These are phyloP conservation scores for Arctostaphylos glauca DNA, from an alignment of 148 eudicot species.

Conservation along the genomic window DNA sequence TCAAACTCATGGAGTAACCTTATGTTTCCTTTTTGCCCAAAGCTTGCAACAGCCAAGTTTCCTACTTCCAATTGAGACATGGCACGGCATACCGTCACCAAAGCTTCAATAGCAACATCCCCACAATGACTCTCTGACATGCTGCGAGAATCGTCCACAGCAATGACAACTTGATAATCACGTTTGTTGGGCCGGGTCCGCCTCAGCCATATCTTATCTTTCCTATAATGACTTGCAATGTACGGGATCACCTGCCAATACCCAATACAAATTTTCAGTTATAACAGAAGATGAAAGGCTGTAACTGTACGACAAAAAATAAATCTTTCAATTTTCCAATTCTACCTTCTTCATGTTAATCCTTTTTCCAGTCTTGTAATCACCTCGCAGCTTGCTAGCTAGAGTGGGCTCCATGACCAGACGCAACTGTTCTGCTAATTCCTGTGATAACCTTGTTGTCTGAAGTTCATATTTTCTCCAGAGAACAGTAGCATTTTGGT, in stretches of 20 bases:
- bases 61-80: slow-evolving; percentile 97
- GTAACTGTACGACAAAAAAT: not conserved
- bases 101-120: slow-evolving; percentile 87
- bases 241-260: slow-evolving; percentile 73
- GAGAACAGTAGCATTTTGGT: slow-evolving; percentile 49
- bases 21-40: slow-evolving; percentile 79
- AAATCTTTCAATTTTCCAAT: not conserved
- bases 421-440: slow-evolving; percentile 94
- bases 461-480: slow-evolving; percentile 82
- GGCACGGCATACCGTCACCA: slow-evolving; percentile 96
- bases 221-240: slow-evolving; percentile 90
- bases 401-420: slow-evolving; percentile 94
- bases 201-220: slow-evolving; percentile 97
- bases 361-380: slow-evolving; percentile 96
- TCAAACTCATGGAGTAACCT: slow-evolving; percentile 84
- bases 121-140: slow-evolving; percentile 91
- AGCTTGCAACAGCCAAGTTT: slow-evolving; percentile 88
- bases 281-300: not conserved
- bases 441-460: slow-evolving; percentile 89
- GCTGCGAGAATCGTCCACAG: slow-evolving; percentile 93
- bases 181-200: slow-evolving; percentile 89
- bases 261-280: not conserved
- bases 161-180: slow-evolving; percentile 93
- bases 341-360: slow-evolving; percentile 97
- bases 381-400: slow-evolving; percentile 98